Evolutionary conservation across 2,329 filamentous ascomycete genomes (phyloP).

Genomic region (Furcasterigmium furcatum): DNA sequence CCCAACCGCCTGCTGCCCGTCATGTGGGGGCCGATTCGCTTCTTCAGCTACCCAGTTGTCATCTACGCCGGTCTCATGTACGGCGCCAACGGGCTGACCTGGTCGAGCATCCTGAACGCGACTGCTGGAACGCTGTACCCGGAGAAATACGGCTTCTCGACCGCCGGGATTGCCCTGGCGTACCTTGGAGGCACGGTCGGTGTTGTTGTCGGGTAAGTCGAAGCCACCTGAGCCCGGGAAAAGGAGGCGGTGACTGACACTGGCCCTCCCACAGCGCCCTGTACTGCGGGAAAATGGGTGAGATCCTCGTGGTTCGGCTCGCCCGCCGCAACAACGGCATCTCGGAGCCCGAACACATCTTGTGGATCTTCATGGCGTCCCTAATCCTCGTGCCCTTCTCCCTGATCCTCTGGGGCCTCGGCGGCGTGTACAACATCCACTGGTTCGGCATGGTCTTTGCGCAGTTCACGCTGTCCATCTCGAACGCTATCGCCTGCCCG

Average conservation of each 20-base stretch:
- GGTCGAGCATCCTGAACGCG: slow-evolving; percentile 40
- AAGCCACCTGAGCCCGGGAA: slow-evolving; percentile 29
- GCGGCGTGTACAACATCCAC: slow-evolving; percentile 30
- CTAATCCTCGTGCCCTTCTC: slow-evolving; percentile 3
- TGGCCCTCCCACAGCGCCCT: too few species aligned
- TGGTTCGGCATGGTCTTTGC: slow-evolving; percentile 38
- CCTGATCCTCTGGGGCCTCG: slow-evolving; percentile 22
- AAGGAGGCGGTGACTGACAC: too few species aligned
- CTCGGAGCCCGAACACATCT: slow-evolving; percentile 35
- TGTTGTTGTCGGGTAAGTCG: slow-evolving; percentile 19
- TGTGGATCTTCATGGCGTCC: slow-evolving; percentile 24
- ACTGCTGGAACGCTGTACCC: slow-evolving; percentile 36
- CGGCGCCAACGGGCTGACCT: slow-evolving; percentile 36
- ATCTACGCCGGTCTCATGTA: slow-evolving; percentile 40
- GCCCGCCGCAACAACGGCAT: slow-evolving; percentile 37
- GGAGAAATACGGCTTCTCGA: slow-evolving; percentile 31
- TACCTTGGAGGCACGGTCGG: slow-evolving; percentile 33
- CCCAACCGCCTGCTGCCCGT: slow-evolving; percentile 6
- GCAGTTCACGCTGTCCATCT: slow-evolving; percentile 30
- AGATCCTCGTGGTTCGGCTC: slow-evolving; percentile 31
- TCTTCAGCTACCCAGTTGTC: slow-evolving; percentile 25
- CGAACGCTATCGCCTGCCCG: slow-evolving; percentile 28
- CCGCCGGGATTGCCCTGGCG: slow-evolving; percentile 33
- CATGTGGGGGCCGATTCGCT: too few species aligned
- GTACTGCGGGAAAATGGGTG: too few species aligned